Evolutionary conservation across 2,329 filamentous ascomycete species (phyloP), one percentile per base, ranked within the genome.

Genomic region (Penicillium sp.): DNA sequence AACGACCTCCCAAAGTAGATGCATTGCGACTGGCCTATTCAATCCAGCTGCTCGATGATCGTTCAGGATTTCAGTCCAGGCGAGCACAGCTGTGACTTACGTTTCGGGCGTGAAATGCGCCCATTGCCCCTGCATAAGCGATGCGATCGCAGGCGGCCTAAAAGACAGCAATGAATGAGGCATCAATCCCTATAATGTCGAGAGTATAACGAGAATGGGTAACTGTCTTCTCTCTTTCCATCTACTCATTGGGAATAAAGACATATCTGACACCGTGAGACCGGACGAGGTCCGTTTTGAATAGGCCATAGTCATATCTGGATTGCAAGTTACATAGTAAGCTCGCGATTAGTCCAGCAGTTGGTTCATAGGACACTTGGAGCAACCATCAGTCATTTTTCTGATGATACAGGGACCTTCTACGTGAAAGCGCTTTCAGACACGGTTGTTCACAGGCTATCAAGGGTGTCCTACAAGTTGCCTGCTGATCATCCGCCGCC

Each of bases 31-130:
- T 14, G 13, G 35, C 35, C 35, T 14, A 37, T 37, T 37, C 35
- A 37, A 37, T 13, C 6, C 11, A 13, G 35, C 4, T 4, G 13
- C 6, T 2, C 65, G 52, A 52, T 78, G 74, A 4, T 79, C 74
- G 56, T 79, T 78, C 33, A 78, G 57, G 48, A 81, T 81, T 1
- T 72, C 74, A 2, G 76, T 80, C 75, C 76, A 80, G 0, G 81
- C 77, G n/a, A 81, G 35, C 35, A 82, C 78, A 65, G 79, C 75
- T 0, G 73, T 78, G 1, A 81, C 75, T 22, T 70, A 72, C 3
- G 74, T 74, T 3, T 70, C 64, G 19, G 68, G 60, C 0, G 70
- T 63, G 0, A 80, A 76, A 37, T 73, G 62, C 26, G 78, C 73
- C 0, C 78, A 81, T 70, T 0, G 69, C 73, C 78, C 0, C 78